Base-by-base conservation (phyloP, 495 filamentous ascomycete species). In the Penicillium waksmanii region DNA sequence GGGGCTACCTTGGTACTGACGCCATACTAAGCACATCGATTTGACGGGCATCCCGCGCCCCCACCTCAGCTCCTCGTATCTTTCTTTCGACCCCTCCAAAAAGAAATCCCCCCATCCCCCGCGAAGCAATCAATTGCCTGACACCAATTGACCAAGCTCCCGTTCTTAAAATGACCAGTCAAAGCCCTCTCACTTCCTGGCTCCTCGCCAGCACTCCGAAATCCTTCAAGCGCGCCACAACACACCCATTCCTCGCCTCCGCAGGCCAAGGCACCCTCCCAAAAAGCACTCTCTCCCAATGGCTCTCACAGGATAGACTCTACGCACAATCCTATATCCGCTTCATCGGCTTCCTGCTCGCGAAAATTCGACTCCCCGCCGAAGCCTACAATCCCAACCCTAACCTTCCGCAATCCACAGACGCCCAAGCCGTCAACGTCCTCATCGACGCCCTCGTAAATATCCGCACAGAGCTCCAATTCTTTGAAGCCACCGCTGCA, bases 251-350 rank as follows among this genome's bases (percentile, higher is more conserved):
- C 77, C 85, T 93, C 55, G 76, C 79, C 23, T 77, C 83, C 53
- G 89, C 88, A 25, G 88, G 88, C 25, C 72, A 77, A 51, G 89
- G 89, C 55, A 81, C 76, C 4, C 77, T 92, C 34, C 70, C 82
- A 19, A 82, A 83, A 46, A 62, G 73, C 1, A 68, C 75, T 0
- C 81, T 92, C 12, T 80, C 83, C 36, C 77, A 82, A 70, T 93
- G 89, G 89, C 82, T 93, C 42, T 81, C 87, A 21, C 88, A 92
- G 73, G 90, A 93, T 75, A 76, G 87, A 9, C 80, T 92, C 53
- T 92, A 92, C 73, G 85, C 87, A 19, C 88, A 90, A 60, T 83
- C 84, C 51, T 90, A 89, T 68, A 77, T 91, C 68, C 78, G 85
- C 38, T 90, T 89, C 65, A 84, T 87, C 34, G 88, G 87, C 17